These are phyloP conservation scores for Mortierella sp. DNA, from an alignment of 371 early-diverging fungal genomes.

Conservation along the genomic window DNA sequence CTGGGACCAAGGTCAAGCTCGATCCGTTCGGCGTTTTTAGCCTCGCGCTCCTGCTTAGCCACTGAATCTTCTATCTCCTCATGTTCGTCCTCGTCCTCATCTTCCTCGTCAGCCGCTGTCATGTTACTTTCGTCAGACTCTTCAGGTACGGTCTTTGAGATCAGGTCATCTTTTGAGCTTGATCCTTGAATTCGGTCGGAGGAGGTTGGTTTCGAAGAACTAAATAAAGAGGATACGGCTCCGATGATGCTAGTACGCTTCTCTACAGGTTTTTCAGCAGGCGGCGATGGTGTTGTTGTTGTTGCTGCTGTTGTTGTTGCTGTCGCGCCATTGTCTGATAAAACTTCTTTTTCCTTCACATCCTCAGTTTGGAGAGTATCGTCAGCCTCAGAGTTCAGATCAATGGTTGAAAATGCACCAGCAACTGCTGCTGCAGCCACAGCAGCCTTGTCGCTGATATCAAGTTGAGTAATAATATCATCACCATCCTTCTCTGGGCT, in stretches of 20 bases:
- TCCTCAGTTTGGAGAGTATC: not conserved
- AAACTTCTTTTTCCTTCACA: not conserved
- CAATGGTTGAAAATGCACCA: not conserved
- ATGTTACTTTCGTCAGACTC: not conserved
- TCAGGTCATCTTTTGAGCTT: constrained; percentile 23
- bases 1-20: constrained; percentile 36
- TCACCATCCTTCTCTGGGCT: not conserved
- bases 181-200: constrained; percentile 16
- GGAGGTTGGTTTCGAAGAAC: constrained; percentile 10
- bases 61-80: constrained; percentile 19
- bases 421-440: constrained; percentile 19
- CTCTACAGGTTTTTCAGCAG: constrained; percentile 22
- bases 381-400: not conserved
- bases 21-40: constrained; percentile 41
- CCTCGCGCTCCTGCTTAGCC: constrained; percentile 29
- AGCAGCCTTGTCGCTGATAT: constrained; percentile 37
- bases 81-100: constrained; percentile 6
- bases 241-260: constrained; percentile 45
- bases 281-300: not conserved
- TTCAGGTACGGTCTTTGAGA: constrained; percentile 13
- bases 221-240: constrained; percentile 34
- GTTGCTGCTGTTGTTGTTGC: not conserved
- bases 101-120: not conserved
- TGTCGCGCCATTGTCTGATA: not conserved
- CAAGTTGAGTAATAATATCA: constrained; percentile 26